A percentile compares a stretch with the other conserved stretches of the same genome.
phyloP scores from a whole-genome alignment of 1,139 yeast genomes.

The Citeromyces siamensis region DNA sequence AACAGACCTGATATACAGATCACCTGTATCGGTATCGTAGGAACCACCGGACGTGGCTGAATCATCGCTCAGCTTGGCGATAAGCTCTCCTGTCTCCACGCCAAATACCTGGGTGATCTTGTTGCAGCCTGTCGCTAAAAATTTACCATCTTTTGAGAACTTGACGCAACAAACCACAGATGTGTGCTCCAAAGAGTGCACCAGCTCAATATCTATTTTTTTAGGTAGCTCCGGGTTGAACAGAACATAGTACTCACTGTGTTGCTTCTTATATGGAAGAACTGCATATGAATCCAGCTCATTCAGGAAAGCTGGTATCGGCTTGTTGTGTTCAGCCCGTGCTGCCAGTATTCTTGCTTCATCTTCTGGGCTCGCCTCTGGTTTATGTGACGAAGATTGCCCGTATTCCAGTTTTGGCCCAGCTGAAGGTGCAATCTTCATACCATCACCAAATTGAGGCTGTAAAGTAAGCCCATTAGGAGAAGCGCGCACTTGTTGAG shows the following conservation, averaged over 20 bases:
- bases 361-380: slow-evolving; percentile 13
- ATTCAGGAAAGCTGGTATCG: slow-evolving; percentile 70
- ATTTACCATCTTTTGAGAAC: slow-evolving; percentile 86
- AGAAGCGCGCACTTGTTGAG: slow-evolving; percentile 11
- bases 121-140: slow-evolving; percentile 94
- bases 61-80: slow-evolving; percentile 83
- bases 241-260: slow-evolving; percentile 78
- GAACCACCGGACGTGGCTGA: slow-evolving; percentile 24
- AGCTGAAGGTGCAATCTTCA: slow-evolving; percentile 10
- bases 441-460: slow-evolving; percentile 9
- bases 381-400: slow-evolving; percentile 9
- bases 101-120: slow-evolving; percentile 91
- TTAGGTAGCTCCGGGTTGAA: slow-evolving; percentile 82
- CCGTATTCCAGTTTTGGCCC: slow-evolving; percentile 2
- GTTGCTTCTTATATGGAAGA: slow-evolving; percentile 71
- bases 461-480: slow-evolving; percentile 15
- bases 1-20: slow-evolving; percentile 86
- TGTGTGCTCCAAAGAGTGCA: slow-evolving; percentile 83
- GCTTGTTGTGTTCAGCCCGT: slow-evolving; percentile 51
- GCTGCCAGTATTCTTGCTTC: slow-evolving; percentile 22
- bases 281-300: slow-evolving; percentile 76
- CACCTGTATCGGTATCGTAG: slow-evolving; percentile 45
- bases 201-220: slow-evolving; percentile 71
- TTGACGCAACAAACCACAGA: slow-evolving; percentile 96
- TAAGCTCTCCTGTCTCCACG: slow-evolving; percentile 83